Base-by-base conservation (phyloP, 176 grass and related monocot genomes). In the Pontederia paniculata region DNA sequence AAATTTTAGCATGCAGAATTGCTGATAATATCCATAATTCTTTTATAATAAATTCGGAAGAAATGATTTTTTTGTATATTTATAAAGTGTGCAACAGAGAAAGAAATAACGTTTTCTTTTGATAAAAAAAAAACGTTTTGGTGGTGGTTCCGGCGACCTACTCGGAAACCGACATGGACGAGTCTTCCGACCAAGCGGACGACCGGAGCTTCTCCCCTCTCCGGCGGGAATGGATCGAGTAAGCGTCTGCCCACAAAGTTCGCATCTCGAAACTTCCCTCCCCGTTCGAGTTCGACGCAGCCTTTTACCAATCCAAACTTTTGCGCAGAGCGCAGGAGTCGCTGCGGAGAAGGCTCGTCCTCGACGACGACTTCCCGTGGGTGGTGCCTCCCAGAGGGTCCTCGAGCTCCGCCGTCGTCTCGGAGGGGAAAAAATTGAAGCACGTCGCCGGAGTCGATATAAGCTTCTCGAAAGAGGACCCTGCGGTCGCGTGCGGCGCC, bases 391-490 rank as follows among this genome's bases (percentile, higher is more conserved):
- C 62, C 0, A n/a, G 15, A 43, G 70, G 49, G 23, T 70, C 28
- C 28, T 37, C 57, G 44, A 48, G 57, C 55, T 74, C 80, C 45
- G 77, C 54, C 17, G 21, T 42, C 37, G 57, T 31, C 42, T 37
- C 21, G 53, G 15, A 17, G 42, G 53, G 15, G 12, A 65, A 52
- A 60, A 76, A 28, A 21, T 62, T 90, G 37, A 82, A 73, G 78
- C 84, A 84, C 48, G 76, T 97, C 47, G 83, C 83, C 3, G 83
- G 93, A 50, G 68, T 80, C 63, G 93, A 97, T 75, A 91, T 91
- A 52, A 88, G 93, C 77, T 97, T 91, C 76, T 73, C 77, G 22
- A 97, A 88, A 25, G 72, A 91, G 68, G 74, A 87, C 31, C 73
- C 85, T 52, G 76, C 77, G 17, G 62, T 55, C 12, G 83, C 93